Evolutionary conservation across 2,329 filamentous ascomycete genomes (phyloP).

Genomic region (Botrytis sinoallii): DNA sequence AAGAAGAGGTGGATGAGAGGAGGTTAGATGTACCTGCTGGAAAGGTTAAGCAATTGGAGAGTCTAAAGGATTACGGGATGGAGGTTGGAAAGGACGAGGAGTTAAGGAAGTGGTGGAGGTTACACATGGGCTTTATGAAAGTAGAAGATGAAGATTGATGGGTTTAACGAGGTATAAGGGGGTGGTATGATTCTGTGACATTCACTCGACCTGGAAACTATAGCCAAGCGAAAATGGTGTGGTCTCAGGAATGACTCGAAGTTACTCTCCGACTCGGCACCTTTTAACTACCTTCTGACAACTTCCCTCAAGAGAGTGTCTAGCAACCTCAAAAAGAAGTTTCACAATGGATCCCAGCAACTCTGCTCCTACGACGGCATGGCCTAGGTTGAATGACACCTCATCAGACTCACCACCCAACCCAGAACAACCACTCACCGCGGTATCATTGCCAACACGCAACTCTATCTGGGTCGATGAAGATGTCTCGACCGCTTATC

Average conservation of each 20-base stretch:
- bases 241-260: background rate
- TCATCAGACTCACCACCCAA: background rate
- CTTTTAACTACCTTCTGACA: background rate
- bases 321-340: background rate
- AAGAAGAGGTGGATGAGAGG: constrained; percentile 23
- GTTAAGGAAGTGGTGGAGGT: constrained; percentile 33
- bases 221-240: background rate
- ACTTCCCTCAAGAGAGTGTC: accelerated
- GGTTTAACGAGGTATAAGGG: background rate
- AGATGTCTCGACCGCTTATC: background rate
- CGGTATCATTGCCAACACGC: background rate
- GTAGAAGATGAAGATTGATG: background rate
- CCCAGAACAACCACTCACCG: background rate
- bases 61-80: constrained; percentile 29
- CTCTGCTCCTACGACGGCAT: constrained; percentile 1
- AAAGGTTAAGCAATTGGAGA: constrained; percentile 27
- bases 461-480: constrained; percentile 1
- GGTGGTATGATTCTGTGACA: background rate
- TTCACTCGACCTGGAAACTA: constrained; percentile 1
- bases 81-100: constrained; percentile 26
- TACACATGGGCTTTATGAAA: constrained; percentile 31
- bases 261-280: background rate
- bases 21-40: constrained; percentile 26
- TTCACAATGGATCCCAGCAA: background rate
- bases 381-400: background rate